These are phyloP conservation scores for Daedaleopsis nitida DNA, from an alignment of 768 basidiomycete species.

Conservation along the genomic window DNA sequence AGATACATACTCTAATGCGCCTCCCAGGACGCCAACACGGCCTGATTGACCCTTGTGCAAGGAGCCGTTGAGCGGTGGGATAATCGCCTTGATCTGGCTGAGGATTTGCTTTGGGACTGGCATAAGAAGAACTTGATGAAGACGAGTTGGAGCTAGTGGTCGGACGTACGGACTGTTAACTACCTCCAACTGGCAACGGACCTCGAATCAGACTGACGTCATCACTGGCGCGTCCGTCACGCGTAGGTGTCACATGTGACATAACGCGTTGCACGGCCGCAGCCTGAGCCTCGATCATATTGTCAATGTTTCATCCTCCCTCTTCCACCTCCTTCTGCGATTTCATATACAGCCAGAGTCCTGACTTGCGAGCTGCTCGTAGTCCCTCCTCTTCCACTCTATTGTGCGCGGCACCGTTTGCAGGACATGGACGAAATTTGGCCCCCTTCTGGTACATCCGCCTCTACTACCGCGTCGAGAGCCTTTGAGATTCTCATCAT, in stretches of 20 bases:
- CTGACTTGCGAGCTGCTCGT: no score
- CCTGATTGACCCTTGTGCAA: conserved; percentile 98
- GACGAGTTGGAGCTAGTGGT: no score
- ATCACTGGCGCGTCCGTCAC: neutral
- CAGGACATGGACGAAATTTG: conserved; percentile 2
- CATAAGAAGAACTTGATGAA: no score
- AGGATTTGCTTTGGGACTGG: conserved; percentile 61
- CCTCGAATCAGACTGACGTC: no score
- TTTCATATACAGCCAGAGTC: no score
- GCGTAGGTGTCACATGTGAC: neutral
- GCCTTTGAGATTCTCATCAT: neutral
- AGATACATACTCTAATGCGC: conserved; percentile 74
- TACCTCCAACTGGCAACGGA: no score
- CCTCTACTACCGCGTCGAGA: neutral
- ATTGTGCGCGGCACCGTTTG: no score
- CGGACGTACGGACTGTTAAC: no score
- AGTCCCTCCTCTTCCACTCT: no score
- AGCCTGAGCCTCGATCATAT: no score
- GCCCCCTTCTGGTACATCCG: conserved; percentile 6
- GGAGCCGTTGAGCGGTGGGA: conserved; percentile 86
- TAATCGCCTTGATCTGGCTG: conserved; percentile 76
- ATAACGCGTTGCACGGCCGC: neutral
- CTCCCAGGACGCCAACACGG: conserved; percentile 91
- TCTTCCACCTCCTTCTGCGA: neutral
- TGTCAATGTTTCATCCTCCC: neutral